Conservation (phyloP, 192 early-diverging fungal genomes). For the Coemansia aciculifera region DNA sequence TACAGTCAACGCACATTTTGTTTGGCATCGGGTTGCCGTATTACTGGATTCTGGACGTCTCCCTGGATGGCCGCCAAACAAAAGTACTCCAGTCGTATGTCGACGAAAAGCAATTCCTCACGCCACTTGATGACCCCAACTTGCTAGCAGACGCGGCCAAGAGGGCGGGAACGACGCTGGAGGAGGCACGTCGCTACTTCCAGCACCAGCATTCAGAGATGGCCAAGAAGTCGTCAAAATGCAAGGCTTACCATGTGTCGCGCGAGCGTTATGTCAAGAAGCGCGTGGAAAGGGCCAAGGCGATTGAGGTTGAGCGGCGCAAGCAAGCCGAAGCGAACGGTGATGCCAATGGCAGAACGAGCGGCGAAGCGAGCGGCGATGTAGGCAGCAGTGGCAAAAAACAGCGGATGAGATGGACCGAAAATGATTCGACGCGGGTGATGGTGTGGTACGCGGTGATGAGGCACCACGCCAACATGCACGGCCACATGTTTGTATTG, state of each 20-base stretch:
- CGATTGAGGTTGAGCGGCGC: neutral
- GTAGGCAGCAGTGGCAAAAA: neutral
- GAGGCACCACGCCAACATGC: constrained; percentile 22
- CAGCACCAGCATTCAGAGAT: constrained; percentile 14
- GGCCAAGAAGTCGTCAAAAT: neutral
- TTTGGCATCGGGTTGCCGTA: constrained; percentile 18
- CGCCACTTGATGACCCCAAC: constrained; percentile 22
- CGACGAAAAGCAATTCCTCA: neutral
- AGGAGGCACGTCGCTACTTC: constrained; percentile 30
- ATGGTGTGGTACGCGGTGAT: constrained; percentile 20
- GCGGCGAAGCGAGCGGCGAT: neutral
- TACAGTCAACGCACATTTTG: constrained; percentile 16
- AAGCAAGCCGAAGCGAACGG: neutral
- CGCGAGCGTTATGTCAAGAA: neutral
- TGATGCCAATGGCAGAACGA: neutral
- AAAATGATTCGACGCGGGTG: constrained; percentile 15
- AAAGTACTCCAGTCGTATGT: constrained; percentile 15
- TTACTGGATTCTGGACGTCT: constrained; percentile 22
- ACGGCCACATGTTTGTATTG: constrained; percentile 22
- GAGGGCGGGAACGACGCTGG: constrained; percentile 20
- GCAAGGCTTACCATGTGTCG: neutral
- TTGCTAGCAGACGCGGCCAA: constrained; percentile 18
- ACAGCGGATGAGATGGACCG: constrained; percentile 16
- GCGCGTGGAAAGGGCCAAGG: constrained; percentile 5
- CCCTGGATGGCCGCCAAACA: constrained; percentile 6